A percentile compares a stretch with the other conserved stretches of the same genome.
Evolutionary conservation across 768 basidiomycete species (phyloP).

Genomic region (Mycena sanguinolenta): DNA sequence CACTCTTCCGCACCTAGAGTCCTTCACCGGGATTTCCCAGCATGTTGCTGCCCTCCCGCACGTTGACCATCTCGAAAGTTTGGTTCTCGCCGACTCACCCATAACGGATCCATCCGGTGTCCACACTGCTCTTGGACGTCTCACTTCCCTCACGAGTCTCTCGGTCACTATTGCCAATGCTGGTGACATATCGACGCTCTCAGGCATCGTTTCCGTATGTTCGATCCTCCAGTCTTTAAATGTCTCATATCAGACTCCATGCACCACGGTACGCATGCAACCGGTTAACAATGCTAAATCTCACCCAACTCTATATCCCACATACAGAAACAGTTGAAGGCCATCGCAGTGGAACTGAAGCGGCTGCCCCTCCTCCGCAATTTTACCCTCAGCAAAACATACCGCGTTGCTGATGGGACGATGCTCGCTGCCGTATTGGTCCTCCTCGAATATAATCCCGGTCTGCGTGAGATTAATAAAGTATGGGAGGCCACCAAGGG

Average conservation of each 20-base stretch:
- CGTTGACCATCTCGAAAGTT: background rate
- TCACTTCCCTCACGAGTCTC: background rate
- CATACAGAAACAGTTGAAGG: conserved; percentile 3
- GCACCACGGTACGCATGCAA: background rate
- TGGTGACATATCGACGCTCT: background rate
- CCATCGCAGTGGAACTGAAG: background rate
- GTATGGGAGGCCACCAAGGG: background rate
- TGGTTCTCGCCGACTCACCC: background rate
- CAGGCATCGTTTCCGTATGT: background rate
- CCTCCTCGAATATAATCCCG: conserved; percentile 3
- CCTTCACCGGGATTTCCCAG: background rate
- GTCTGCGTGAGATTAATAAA: background rate
- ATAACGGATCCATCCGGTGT: background rate
- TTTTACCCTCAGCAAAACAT: background rate
- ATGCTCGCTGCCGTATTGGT: conserved; percentile 9
- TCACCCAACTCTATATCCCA: background rate
- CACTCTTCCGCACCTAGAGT: background rate
- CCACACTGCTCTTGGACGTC: background rate
- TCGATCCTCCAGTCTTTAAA: background rate
- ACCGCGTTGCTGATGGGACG: background rate
- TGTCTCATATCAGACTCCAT: background rate
- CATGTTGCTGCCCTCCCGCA: background rate
- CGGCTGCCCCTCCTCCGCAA: background rate
- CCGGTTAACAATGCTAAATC: background rate
- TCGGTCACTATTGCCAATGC: background rate